Percentiles rank a stretch among this genome's conserved stretches.
Conservation (phyloP, 148 eudicot genomes). For the Cornus kousa region DNA sequence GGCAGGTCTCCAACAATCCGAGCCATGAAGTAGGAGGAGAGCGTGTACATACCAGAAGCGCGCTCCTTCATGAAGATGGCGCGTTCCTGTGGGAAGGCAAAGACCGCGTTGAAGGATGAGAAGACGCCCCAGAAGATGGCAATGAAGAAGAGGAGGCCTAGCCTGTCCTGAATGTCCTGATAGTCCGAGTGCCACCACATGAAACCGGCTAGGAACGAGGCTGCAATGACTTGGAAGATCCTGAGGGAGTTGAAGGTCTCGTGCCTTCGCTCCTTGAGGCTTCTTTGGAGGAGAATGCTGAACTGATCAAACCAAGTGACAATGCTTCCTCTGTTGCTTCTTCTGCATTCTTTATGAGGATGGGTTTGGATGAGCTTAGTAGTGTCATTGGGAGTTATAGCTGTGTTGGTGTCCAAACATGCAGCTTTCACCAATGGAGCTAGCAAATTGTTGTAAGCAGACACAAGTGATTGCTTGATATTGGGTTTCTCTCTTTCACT, state of each 20-base stretch:
- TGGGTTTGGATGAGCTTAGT: slow-evolving; percentile 2
- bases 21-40: slow-evolving; percentile 85
- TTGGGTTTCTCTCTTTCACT: slow-evolving; percentile 64
- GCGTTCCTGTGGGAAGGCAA: slow-evolving; percentile 93
- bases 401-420: slow-evolving; percentile 32
- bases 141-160: slow-evolving; percentile 80
- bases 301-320: slow-evolving; percentile 65
- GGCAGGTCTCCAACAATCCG: slow-evolving; percentile 81
- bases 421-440: slow-evolving; percentile 60
- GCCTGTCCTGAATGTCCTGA: slow-evolving; percentile 64
- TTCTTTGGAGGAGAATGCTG: slow-evolving; percentile 62
- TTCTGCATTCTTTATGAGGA: slow-evolving; percentile 8
- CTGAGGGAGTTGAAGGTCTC: slow-evolving; percentile 82
- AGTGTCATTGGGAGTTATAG: slow-evolving; percentile 2
- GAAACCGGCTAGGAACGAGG: slow-evolving; percentile 64
- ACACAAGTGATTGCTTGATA: slow-evolving; percentile 60
- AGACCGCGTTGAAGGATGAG: slow-evolving; percentile 82
- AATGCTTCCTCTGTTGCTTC: slow-evolving; percentile 19
- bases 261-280: slow-evolving; percentile 84
- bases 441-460: slow-evolving; percentile 60
- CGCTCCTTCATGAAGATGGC: slow-evolving; percentile 72
- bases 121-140: slow-evolving; percentile 95
- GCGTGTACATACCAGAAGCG: slow-evolving; percentile 79
- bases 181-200: slow-evolving; percentile 92
- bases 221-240: slow-evolving; percentile 73